phyloP scores from a whole-genome alignment of 768 basidiomycete species.

The Aureoboletus auriporus region DNA sequence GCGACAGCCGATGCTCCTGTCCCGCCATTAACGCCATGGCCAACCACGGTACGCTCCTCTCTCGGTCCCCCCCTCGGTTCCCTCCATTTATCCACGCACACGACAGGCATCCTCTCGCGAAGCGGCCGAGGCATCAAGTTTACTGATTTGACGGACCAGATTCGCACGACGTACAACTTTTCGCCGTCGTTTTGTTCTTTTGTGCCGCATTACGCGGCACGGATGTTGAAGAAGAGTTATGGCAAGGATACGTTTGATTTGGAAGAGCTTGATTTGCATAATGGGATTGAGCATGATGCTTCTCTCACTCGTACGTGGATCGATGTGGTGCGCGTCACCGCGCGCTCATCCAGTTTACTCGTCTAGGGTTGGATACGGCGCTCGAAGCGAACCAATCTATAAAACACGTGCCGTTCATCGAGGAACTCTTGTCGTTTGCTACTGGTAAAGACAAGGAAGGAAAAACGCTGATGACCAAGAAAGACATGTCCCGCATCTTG shows the following conservation, averaged over 20 bases:
- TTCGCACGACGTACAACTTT: constrained; percentile 67
- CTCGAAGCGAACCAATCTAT: constrained; percentile 48
- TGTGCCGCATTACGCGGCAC: constrained; percentile 58
- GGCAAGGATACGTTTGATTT: constrained; percentile 57
- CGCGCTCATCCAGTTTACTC: too few relatives aligned
- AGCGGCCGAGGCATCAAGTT: constrained; percentile 73
- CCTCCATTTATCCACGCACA: too few relatives aligned
- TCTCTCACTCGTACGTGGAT: constrained; percentile 31
- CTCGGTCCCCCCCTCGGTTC: not conserved
- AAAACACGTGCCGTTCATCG: constrained; percentile 47
- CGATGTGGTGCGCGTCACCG: too few relatives aligned
- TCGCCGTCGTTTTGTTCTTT: constrained; percentile 62
- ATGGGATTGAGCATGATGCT: constrained; percentile 43
- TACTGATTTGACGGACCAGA: constrained; percentile 34
- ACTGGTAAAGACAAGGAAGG: constrained; percentile 55
- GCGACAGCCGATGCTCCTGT: constrained; percentile 70
- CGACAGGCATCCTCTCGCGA: constrained; percentile 43
- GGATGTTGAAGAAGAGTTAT: constrained; percentile 55
- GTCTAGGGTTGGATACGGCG: constrained; percentile 50
- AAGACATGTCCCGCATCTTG: constrained; percentile 56
- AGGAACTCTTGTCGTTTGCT: constrained; percentile 56
- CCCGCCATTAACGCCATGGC: constrained; percentile 79
- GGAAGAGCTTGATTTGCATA: constrained; percentile 65
- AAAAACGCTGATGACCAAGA: constrained; percentile 43
- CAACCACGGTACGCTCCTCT: constrained; percentile 60